Conservation (phyloP, 2,329 filamentous ascomycete species). For the Ophiostoma angusticollis region DNA sequence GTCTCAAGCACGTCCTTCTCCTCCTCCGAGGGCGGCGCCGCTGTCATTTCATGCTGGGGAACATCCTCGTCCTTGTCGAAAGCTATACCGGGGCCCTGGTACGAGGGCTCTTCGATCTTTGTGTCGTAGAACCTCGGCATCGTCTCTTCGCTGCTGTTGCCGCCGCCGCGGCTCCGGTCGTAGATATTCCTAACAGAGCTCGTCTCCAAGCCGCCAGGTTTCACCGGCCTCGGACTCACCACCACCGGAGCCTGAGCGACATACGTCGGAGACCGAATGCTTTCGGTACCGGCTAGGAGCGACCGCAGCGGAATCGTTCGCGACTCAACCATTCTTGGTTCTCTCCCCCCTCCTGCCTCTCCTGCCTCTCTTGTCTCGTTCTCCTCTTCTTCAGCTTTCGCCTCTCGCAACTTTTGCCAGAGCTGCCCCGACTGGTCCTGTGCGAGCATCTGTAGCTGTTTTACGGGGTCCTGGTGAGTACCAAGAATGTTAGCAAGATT, state of each 20-base stretch:
- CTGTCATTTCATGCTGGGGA: conserved; percentile 23
- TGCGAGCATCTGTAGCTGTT: conserved; percentile 57
- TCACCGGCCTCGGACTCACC: conserved; percentile 25
- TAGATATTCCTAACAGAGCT: conserved; percentile 18
- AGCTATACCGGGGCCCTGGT: conserved; percentile 34
- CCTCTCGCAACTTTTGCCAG: conserved; percentile 36
- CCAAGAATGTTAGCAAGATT: conserved; percentile 40
- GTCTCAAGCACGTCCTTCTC: conserved; percentile 29
- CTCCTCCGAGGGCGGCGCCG: conserved; percentile 26
- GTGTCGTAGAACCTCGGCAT: not conserved
- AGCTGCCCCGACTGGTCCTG: conserved; percentile 52
- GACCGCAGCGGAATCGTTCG: conserved; percentile 32
- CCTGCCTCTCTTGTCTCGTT: conserved; percentile 17
- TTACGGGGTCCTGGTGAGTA: conserved; percentile 51
- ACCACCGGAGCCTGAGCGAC: conserved; percentile 25
- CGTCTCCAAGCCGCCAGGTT: conserved; percentile 16
- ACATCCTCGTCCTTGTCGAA: conserved; percentile 39
- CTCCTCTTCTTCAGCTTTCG: conserved; percentile 8
- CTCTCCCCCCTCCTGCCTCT: not conserved
- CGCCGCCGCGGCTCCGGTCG: conserved; percentile 10
- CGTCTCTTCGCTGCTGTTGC: conserved; percentile 3
- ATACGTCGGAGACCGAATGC: conserved; percentile 30
- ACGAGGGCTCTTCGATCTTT: conserved; percentile 31
- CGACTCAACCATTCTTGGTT: not conserved
- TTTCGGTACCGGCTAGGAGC: conserved; percentile 42